phyloP scores from a whole-genome alignment of 2,329 filamentous ascomycete species.

The Periglandula ipomoeae region DNA sequence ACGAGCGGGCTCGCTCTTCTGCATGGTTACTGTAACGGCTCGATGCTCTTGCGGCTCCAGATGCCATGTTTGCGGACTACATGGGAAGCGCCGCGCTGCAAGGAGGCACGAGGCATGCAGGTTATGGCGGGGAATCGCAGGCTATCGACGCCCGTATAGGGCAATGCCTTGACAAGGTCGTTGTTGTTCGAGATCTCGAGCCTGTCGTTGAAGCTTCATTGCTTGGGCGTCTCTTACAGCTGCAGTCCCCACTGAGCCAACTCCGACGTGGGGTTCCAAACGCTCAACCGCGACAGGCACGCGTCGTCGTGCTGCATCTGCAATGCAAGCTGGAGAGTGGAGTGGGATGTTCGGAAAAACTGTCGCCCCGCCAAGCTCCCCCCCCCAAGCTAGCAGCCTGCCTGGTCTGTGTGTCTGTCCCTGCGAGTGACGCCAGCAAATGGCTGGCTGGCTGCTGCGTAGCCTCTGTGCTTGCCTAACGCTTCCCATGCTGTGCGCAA shows the following conservation, averaged over 20 bases:
- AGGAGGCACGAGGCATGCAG: background rate
- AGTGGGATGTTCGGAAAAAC: conserved; percentile 3
- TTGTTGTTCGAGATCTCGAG: background rate
- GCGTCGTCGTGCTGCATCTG: background rate
- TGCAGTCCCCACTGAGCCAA: background rate
- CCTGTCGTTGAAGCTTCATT: background rate
- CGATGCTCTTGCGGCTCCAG: conserved; percentile 31
- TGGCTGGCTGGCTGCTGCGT: conserved; percentile 19
- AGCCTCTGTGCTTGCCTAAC: conserved; percentile 27
- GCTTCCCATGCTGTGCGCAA: background rate
- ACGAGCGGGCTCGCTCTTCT: conserved; percentile 27
- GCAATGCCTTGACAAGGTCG: background rate
- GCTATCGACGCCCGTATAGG: background rate
- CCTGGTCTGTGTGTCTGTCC: no score
- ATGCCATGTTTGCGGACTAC: conserved; percentile 28
- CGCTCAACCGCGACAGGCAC: background rate
- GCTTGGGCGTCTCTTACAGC: background rate
- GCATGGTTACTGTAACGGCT: conserved; percentile 34
- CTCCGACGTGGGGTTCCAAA: background rate
- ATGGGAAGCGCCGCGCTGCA: background rate
- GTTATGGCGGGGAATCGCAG: background rate
- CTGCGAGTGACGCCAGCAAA: conserved; percentile 1
- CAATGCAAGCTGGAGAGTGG: background rate
- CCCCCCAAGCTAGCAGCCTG: no score
- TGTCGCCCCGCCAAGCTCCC: background rate